phyloP scores from a whole-genome alignment of 2,329 filamentous ascomycete genomes.

The Ascochyta pisi region DNA sequence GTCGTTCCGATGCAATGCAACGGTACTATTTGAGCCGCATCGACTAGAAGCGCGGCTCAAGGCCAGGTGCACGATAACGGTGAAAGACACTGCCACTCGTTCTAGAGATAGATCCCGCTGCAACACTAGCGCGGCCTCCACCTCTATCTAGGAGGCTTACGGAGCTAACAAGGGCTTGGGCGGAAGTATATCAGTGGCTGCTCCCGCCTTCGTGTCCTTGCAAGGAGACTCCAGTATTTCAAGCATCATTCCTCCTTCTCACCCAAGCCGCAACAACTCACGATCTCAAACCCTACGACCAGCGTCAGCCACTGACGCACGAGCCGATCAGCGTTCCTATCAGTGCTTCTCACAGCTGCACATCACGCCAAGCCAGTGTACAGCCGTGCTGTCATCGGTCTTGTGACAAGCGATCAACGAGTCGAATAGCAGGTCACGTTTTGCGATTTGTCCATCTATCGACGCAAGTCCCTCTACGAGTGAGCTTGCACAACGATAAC shows the following conservation, averaged over 20 bases:
- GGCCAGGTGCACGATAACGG: slow-evolving; percentile 25
- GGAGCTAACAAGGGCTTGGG: slow-evolving; percentile 32
- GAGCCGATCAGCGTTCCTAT: slow-evolving; percentile 7
- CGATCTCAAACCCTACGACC: slow-evolving; percentile 1
- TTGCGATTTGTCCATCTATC: slow-evolving; percentile 33
- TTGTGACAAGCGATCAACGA: slow-evolving; percentile 40
- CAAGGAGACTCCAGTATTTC: slow-evolving; percentile 7
- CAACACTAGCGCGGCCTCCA: slow-evolving; percentile 35
- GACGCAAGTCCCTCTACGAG: slow-evolving; percentile 27
- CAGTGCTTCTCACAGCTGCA: slow-evolving; percentile 21
- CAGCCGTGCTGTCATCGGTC: slow-evolving; percentile 42
- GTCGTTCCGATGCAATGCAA: slow-evolving; percentile 14
- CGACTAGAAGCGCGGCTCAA: slow-evolving; percentile 6
- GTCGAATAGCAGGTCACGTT: slow-evolving; percentile 34
- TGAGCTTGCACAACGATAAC: slow-evolving; percentile 32
- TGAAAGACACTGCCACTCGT: slow-evolving; percentile 27
- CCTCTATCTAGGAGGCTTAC: slow-evolving; percentile 32
- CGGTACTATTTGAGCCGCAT: slow-evolving; percentile 21
- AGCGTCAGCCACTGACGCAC: slow-evolving; percentile 5
- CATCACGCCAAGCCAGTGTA: slow-evolving; percentile 41
- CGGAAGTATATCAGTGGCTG: slow-evolving; percentile 45
- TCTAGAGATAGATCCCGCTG: slow-evolving; percentile 32
- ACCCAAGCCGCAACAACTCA: not conserved
- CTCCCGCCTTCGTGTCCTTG: slow-evolving; percentile 23
- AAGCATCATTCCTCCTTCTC: not conserved